Base-by-base conservation (phyloP, 129 eudicot genomes). In the Flaveria bidentis region DNA sequence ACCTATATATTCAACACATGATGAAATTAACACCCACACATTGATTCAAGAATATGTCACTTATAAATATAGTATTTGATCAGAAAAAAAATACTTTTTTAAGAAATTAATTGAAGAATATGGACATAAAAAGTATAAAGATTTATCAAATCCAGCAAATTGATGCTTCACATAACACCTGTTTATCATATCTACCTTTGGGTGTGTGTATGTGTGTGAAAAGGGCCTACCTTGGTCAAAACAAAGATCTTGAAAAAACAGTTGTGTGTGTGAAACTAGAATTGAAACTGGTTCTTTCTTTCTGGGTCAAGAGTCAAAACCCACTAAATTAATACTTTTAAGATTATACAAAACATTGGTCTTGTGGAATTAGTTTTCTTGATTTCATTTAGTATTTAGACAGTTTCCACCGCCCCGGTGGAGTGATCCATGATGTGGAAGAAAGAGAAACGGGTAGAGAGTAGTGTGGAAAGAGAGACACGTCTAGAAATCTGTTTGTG, bases 271-370 rank as follows among this genome's bases (percentile, higher is more conserved):
- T 73, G 84, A 73, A 80, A 80, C 84, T 30, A 74, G 68, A 46
- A 5, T 36, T 36, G 41, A 36, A 51, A 65, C 42, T 57, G 64
- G 53, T 80, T 57, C 57, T 58, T 80, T 71, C 64, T 57, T 78
- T 61, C 44, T 73, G 28, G 75, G 84, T 80, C 84, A 80, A 62
- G 28, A 69, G 84, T 80, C 84, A 80, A 62, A 44, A 80, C 30
- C 78, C 23, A 72, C 73, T 64, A 47, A 79, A 64, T 33, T 53
- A 73, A 67, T 67, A 80, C 18, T 13, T 36, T 36, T 7, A 36
- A 36, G 41, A 36, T 36, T 36, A 36, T 36, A 36, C 41, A 36
- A 36, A 36, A 36, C 41, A 36, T 36, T 36, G 41, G n/a, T 52
- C 28, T 71, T 51, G 20, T 28, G 18, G 26, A 78, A 71, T 61